These are phyloP conservation scores for Solanum boliviense DNA, from an alignment of 257 asterid genomes.

Conservation along the genomic window DNA sequence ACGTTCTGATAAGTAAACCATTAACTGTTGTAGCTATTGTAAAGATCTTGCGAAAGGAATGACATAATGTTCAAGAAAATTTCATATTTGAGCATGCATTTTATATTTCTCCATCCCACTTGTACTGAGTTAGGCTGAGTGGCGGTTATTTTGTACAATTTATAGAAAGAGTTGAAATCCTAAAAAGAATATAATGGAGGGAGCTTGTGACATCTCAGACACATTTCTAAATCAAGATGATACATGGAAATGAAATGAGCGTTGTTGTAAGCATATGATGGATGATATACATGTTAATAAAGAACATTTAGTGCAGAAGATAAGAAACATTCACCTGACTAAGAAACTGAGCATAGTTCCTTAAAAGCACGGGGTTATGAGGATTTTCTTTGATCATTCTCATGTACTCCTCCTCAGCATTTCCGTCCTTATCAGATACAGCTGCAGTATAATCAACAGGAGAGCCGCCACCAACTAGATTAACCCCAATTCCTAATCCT, in stretches of 20 bases:
- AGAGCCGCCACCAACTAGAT: slow-evolving; percentile 12
- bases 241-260: not conserved
- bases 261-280: not conserved
- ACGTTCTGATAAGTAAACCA: not conserved
- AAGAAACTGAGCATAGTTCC: slow-evolving; percentile 47
- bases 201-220: not conserved
- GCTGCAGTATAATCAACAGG: slow-evolving; percentile 1
- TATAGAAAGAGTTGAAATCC: not conserved
- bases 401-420: slow-evolving; percentile 36
- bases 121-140: not conserved
- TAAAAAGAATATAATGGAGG: not conserved
- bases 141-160: not conserved
- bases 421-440: slow-evolving; percentile 7
- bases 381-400: slow-evolving; percentile 67
- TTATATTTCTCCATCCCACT: not conserved
- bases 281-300: not conserved
- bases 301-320: not conserved
- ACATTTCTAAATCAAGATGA: not conserved
- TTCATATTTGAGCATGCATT: not conserved
- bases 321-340: slow-evolving; percentile 32
- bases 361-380: slow-evolving; percentile 33
- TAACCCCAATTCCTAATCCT: slow-evolving; percentile 47
- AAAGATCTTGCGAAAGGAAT: not conserved
- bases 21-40: not conserved
- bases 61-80: not conserved